Evolutionary conservation across 2,329 filamentous ascomycete genomes (phyloP).

Genomic region (Fusarium sp.): DNA sequence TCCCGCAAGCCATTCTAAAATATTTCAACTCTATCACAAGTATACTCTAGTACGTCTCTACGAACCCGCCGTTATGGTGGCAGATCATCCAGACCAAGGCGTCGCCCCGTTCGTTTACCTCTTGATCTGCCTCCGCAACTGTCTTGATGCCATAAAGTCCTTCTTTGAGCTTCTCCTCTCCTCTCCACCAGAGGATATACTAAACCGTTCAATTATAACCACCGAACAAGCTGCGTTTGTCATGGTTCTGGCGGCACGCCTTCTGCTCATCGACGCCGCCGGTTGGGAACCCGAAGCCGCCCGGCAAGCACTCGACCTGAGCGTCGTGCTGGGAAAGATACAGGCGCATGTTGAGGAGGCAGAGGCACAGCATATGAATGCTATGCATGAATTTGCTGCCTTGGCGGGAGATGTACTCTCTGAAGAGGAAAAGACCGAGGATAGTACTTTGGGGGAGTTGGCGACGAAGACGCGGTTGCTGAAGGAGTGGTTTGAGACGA

Average conservation of each 20-base stretch:
- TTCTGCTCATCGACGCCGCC: conserved; percentile 37
- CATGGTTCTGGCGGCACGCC: conserved; percentile 33
- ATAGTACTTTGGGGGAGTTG: conserved; percentile 29
- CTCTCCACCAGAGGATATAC: conserved; percentile 39
- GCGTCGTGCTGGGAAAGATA: conserved; percentile 22
- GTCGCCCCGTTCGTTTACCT: conserved; percentile 43
- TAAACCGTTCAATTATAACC: conserved; percentile 34
- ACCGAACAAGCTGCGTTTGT: conserved; percentile 35
- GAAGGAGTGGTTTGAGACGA: conserved; percentile 47
- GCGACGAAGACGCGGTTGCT: conserved; percentile 42
- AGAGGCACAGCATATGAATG: conserved; percentile 7
- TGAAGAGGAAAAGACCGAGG: conserved; percentile 23
- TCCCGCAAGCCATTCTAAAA: background rate
- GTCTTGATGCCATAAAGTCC: conserved; percentile 47
- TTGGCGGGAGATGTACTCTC: conserved; percentile 17
- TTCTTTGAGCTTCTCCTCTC: conserved; percentile 48
- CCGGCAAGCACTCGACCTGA: conserved; percentile 31
- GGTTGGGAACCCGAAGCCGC: conserved; percentile 38
- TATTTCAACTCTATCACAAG: conserved; percentile 47
- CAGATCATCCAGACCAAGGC: conserved; percentile 38
- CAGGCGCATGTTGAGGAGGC: conserved; percentile 15
- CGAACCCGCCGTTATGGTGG: conserved; percentile 51
- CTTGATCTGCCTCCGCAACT: conserved; percentile 48
- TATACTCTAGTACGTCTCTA: conserved; percentile 52
- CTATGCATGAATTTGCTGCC: conserved; percentile 17